A percentile compares a stretch with the other conserved stretches of the same genome.
Conservation (phyloP, 805 yeast genomes). For the Metschnikowia anglica region DNA sequence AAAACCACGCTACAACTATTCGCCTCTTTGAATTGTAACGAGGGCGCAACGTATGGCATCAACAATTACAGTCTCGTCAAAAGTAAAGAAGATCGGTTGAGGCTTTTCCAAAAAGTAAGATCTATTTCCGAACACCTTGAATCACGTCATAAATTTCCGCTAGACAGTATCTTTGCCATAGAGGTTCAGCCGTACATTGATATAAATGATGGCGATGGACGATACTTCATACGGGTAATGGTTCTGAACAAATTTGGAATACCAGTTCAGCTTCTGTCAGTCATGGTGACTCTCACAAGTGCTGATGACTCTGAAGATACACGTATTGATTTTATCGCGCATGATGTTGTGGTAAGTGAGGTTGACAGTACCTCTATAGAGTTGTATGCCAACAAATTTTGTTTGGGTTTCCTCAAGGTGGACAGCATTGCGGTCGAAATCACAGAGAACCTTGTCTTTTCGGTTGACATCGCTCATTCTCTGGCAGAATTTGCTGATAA, state of each 20-base stretch:
- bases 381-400: slow-evolving; percentile 8
- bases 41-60: slow-evolving; percentile 22
- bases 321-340: slow-evolving; percentile 12
- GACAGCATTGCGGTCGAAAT: slow-evolving; percentile 9
- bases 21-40: slow-evolving; percentile 27
- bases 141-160: slow-evolving; percentile 22
- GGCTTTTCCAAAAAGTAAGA: slow-evolving; percentile 6
- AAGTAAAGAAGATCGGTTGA: slow-evolving; percentile 14
- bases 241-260: slow-evolving; percentile 32
- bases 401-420: slow-evolving; percentile 4
- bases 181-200: slow-evolving; percentile 38
- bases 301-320: slow-evolving; percentile 15
- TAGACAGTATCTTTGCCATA: slow-evolving; percentile 38
- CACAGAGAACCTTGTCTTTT: slow-evolving; percentile 12
- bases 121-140: slow-evolving; percentile 7
- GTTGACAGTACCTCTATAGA: slow-evolving; percentile 12
- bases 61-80: slow-evolving; percentile 29
- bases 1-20: slow-evolving; percentile 43
- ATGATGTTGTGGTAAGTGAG: slow-evolving; percentile 8
- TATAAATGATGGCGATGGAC: slow-evolving; percentile 28
- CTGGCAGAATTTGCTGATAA: slow-evolving; percentile 1
- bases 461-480: neutral
- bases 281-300: slow-evolving; percentile 24
- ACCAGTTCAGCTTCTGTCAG: slow-evolving; percentile 22
- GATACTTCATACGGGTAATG: slow-evolving; percentile 36